Percentiles rank a stretch among this genome's conserved stretches.
phyloP scores from a whole-genome alignment of 139 green algal species.

The Trebouxia sp. region DNA sequence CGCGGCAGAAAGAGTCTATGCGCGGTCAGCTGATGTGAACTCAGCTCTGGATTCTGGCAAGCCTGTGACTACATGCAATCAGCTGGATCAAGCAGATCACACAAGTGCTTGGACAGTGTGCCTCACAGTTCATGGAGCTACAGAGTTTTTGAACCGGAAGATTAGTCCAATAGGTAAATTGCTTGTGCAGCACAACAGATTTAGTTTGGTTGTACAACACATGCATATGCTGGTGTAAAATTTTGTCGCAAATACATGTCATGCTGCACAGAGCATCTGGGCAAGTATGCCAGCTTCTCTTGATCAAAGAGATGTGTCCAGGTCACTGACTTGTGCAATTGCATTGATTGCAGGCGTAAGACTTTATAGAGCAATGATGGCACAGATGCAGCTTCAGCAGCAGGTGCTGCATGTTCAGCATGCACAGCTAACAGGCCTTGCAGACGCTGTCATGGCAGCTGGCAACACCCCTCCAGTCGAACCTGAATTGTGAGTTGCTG shows the following conservation, averaged over 20 bases:
- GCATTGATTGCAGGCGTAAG: background rate
- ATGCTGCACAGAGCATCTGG: too few relatives aligned
- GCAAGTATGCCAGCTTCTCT: too few relatives aligned
- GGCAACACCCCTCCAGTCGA: too few relatives aligned
- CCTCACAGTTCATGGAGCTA: constrained; percentile 28
- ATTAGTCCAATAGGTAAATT: constrained; percentile 36
- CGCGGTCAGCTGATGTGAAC: constrained; percentile 3
- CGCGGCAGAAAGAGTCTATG: constrained; percentile 23
- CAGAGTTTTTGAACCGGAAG: constrained; percentile 31
- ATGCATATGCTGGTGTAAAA: background rate
- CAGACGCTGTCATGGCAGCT: too few relatives aligned
- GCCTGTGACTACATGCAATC: background rate
- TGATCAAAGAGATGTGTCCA: too few relatives aligned
- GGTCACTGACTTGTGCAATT: background rate
- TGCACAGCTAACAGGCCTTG: background rate
- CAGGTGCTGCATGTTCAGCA: background rate
- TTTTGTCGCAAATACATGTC: background rate
- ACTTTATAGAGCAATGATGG: background rate
- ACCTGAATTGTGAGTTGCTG: too few relatives aligned
- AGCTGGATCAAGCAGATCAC: constrained; percentile 24
- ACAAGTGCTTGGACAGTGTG: constrained; percentile 38
- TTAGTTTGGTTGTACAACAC: background rate
- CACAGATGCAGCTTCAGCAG: background rate
- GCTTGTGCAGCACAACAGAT: background rate
- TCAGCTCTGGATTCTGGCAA: background rate